Base-by-base conservation (phyloP, 805 yeast species). In the Monosporozyma siamensis region DNA sequence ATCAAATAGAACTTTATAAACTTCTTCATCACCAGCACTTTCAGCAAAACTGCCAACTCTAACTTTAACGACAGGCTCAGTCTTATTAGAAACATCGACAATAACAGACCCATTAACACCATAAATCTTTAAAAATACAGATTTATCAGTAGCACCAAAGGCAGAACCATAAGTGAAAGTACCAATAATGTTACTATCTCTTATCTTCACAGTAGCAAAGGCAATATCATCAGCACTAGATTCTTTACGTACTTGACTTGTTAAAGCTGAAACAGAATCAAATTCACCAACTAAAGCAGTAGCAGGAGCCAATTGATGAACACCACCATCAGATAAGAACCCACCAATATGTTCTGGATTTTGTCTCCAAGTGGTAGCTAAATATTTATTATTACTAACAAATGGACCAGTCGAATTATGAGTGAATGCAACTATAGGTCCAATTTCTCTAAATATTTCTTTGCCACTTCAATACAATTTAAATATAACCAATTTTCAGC, bases 331-430 rank as follows among this genome's bases (percentile, higher is more conserved):
- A 45, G 90, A 80, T 54, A 90, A 69, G 64, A 71, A 89, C 0
- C 97, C 97, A 42, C 97, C 97, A 51, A 88, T 75, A 59, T 90
- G 97, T 63, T 86, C 80, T 25, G 97, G 97, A 38, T 80, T 71
- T 59, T 74, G 77, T 72, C 97, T 81, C 97, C 97, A 90, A 12
- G 79, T 43, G 2, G 97, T 89, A 18, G 67, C 61, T 46, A 78
- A 58, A 56, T 82, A 84, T 56, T 80, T 76, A 65, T 74, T 78
- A 44, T 65, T 54, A 24, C 67, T 68, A 50, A 75, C 72, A 69
- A 79, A 84, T 8, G 86, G 75, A 22, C 92, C 92, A 3, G 90
- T 82, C 9, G 88, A 70, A 44, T 72, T 74, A 62, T 81, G 83
- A 6, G 83, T 77, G 64, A 84, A 84, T 1, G 83, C 78, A 23